Conservation (phyloP, 139 green algal genomes). For the Chlorella sorokiniana region DNA sequence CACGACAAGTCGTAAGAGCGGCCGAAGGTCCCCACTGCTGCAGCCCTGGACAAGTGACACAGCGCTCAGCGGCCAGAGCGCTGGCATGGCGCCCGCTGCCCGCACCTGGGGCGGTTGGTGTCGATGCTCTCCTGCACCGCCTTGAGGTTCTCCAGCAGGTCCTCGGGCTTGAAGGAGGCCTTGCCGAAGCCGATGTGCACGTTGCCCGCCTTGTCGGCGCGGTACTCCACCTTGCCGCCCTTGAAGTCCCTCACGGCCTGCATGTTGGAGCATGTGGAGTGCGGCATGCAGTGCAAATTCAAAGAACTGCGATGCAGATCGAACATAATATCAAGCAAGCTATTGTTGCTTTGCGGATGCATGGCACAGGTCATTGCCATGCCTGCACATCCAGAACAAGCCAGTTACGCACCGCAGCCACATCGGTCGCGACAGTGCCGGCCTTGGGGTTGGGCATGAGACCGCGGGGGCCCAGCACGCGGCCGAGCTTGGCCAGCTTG, state of each 20-base stretch:
- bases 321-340: neutral
- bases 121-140: slow-evolving; percentile 90
- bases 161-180: slow-evolving; percentile 83
- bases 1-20: too few relatives aligned
- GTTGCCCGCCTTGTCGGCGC: slow-evolving; percentile 98
- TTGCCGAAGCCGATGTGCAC: slow-evolving; percentile 96
- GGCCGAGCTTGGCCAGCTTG: slow-evolving; percentile 97
- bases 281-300: neutral
- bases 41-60: neutral
- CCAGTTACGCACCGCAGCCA: slow-evolving; percentile 72
- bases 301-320: neutral
- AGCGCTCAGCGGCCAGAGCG: too few relatives aligned
- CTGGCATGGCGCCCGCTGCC: too few relatives aligned
- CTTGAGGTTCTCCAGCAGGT: slow-evolving; percentile 94
- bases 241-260: slow-evolving; percentile 98
- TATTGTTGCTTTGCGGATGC: neutral
- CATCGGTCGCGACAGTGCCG: slow-evolving; percentile 98
- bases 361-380: neutral
- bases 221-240: slow-evolving; percentile 99
- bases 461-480: slow-evolving; percentile 90
- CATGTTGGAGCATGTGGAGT: too few relatives aligned
- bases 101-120: slow-evolving; percentile 79
- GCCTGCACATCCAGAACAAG: neutral
- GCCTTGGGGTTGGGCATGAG: slow-evolving; percentile 99
- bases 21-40: neutral